Evolutionary conservation across 768 basidiomycete genomes (phyloP), one percentile per base, ranked within the genome.

Genomic region (Lactarius pseudohatsudake): DNA sequence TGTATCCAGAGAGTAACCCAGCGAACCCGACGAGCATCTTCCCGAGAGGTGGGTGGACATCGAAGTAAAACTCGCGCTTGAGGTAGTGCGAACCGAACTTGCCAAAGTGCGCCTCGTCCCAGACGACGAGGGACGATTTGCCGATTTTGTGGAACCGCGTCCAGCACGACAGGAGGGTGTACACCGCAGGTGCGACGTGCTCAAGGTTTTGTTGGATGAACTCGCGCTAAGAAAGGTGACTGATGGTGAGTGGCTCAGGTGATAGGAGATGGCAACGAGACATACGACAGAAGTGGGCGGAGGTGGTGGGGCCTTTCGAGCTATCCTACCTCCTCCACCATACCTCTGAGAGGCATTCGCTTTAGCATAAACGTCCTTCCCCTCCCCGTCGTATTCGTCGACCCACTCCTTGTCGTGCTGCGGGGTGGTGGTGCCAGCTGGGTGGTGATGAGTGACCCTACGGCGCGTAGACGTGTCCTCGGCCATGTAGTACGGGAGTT

Each of bases 21-120:
- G 89, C 94, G 26, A 99, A 83, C 10, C 94, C 97, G 67, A 99
- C 96, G 63, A 99, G 84, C 95, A 99, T 98, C 82, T 99, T 99
- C 3, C 97, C 97, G 50, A 99, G 83, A 0, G 97, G 97, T 6
- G 97, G 97, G 73, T 99, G 97, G 32, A 98, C 97, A 74, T 99
- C 97, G 76, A 98, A 98, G 82, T 98, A 98, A 79, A 98, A 98
- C 76, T 97, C 94, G 74, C 95, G 91, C 78, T 98, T 97, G 78
- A 99, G 87, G 78, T 99, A 98, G 78, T 98, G 90, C 59, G 93
- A 93, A 59, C 94, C 97, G 78, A 99, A 98, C 79, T 99, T 98
- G 72, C 97, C 97, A 77, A 98, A 99, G 78, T 99, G 97, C 45
- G 97, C 96, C 81, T 99, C 97, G 77, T 99, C 97, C 97, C 96